Evolutionary conservation across 2,329 filamentous ascomycete genomes (phyloP).

Genomic region (Paecilomyces sp.): DNA sequence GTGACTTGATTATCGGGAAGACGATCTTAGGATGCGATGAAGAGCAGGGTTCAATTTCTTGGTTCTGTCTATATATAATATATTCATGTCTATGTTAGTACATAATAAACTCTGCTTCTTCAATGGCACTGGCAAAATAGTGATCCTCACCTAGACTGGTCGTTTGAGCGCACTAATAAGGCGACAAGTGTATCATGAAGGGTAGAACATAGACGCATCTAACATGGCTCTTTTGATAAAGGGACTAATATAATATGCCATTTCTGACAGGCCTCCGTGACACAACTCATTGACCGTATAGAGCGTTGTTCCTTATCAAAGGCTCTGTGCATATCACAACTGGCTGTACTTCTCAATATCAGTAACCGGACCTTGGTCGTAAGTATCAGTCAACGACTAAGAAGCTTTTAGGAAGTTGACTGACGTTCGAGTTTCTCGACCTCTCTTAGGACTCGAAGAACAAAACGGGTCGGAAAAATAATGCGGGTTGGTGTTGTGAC

Average conservation of each 20-base stretch:
- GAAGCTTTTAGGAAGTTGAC: not conserved
- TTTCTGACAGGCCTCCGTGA: not conserved
- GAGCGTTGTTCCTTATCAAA: too few species aligned
- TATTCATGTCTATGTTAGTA: not conserved
- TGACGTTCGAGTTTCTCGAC: not conserved
- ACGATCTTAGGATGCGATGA: not conserved
- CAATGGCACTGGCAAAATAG: not conserved
- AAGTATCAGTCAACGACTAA: not conserved
- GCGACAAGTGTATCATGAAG: not conserved
- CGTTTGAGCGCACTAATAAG: not conserved
- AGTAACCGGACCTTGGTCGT: too few species aligned
- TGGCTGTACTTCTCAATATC: too few species aligned
- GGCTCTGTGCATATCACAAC: too few species aligned
- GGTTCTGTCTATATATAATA: not conserved
- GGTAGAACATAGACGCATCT: not conserved
- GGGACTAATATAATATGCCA: not conserved
- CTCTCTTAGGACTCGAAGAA: not conserved
- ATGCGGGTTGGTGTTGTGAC: not conserved
- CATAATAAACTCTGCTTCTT: not conserved
- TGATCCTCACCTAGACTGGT: not conserved
- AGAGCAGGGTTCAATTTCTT: not conserved
- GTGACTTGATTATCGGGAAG: not conserved
- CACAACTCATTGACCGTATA: too few species aligned
- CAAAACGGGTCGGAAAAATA: not conserved
- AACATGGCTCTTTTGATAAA: not conserved